Base-by-base conservation (phyloP, 257 asterid genomes). In the Verbena officinalis region DNA sequence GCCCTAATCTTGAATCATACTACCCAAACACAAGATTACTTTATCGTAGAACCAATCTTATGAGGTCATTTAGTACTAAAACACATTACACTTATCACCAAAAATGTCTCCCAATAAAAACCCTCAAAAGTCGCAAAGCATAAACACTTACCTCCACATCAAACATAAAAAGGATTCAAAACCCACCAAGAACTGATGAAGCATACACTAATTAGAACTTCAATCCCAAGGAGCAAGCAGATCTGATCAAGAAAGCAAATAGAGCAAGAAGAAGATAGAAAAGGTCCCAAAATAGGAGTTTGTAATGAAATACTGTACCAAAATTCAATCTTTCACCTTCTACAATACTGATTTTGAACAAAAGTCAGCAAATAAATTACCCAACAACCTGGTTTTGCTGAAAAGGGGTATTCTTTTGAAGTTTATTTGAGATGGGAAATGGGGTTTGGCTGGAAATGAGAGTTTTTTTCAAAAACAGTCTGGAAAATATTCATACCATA, bases 401-500 rank as follows among this genome's bases (percentile, higher is more conserved):
- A 62, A 69, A 71, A 45, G 23, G 22, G 52, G 57, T 16, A 55
- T 22, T 64, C n/a, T 75, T 40, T 27, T 51, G 66, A 51, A 31
- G 64, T 38, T 9, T 40, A 12, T 7, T 22, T 36, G 38, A 38
- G 59, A 61, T 48, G 59, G 57, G 16, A 19, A 56, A 79, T 43
- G 64, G 49, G 80, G 72, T 71, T 69, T 33, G 77, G 80, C 74
- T 74, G 77, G 56, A 60, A 67, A 31, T 55, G 44, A 44, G 21
- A 70, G 58, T 60, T 70, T 30, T 30, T 30, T 55, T 46, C 61
- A 54, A 77, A 63, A 63, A 80, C 90, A 82, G 85, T 46, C 88
- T 83, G 90, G 86, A 78, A 76, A 77, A 2, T 39, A 52, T 67
- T 71, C 74, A 73, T 53, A 65, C 60, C 76, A 57, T 44, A 33